phyloP scores from a whole-genome alignment of 495 filamentous ascomycete genomes.

The Parathielavia appendiculata region DNA sequence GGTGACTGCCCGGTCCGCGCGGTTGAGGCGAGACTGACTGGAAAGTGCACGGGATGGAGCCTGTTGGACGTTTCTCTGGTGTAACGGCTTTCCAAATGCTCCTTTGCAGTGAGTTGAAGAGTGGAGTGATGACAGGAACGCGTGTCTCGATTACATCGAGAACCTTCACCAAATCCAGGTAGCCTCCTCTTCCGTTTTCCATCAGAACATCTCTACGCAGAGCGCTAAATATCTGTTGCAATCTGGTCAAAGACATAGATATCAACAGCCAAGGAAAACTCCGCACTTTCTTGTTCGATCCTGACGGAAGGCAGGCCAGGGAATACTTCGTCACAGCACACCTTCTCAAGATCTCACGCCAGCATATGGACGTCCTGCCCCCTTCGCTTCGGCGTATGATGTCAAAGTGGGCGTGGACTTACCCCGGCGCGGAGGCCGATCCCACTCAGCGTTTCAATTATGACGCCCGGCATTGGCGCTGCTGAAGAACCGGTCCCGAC shows the following conservation, averaged over 20 bases:
- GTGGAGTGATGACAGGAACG: neutral
- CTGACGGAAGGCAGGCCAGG: neutral
- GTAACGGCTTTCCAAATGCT: constrained; percentile 4
- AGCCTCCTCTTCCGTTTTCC: neutral
- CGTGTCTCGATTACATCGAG: neutral
- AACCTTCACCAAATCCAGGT: neutral
- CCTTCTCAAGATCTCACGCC: constrained; percentile 4
- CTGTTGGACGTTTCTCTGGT: neutral
- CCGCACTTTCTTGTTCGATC: constrained; percentile 3
- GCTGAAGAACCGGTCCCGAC: neutral
- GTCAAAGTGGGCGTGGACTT: neutral
- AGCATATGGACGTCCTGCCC: constrained; percentile 4
- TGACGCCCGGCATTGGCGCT: neutral
- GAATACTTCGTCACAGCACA: constrained; percentile 2
- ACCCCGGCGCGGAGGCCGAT: neutral
- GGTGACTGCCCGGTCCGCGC: neutral
- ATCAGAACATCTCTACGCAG: neutral
- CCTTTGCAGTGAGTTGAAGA: neutral
- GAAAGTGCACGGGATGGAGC: neutral
- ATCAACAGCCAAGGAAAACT: neutral
- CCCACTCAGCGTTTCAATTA: neutral
- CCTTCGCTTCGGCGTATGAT: neutral
- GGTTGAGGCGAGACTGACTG: neutral
- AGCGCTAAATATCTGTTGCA: neutral
- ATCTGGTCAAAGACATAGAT: neutral